Base-by-base conservation (phyloP, 2,329 filamentous ascomycete species). In the Phialophora macrospora region DNA sequence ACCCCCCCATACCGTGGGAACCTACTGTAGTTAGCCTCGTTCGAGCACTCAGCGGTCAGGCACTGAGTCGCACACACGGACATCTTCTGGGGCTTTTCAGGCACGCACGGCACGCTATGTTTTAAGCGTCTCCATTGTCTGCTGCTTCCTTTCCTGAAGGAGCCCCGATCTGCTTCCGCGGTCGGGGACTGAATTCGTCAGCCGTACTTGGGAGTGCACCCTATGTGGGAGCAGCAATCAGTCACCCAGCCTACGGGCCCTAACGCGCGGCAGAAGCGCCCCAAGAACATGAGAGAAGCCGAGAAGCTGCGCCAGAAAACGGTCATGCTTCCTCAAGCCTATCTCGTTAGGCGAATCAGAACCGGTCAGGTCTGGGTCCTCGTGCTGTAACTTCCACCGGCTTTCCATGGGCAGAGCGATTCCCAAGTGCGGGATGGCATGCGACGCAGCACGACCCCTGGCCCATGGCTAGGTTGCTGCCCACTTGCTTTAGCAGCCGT, bases 371-470 rank as follows among this genome's bases (percentile, higher is more conserved):
- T 4, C 34, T 41, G 34, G 34, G 32, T 34, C 17, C 34, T 41
- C 34, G 34, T 44, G 6, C 38, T 44, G 34, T 52, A 63, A 57
- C 54, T 63, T 63, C 61, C 61, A 63, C 54, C 52, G 22, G 51
- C 38, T 26, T 55, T 52, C 17, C 17, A 44, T 44, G 11, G 17
- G 38, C 38, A 61, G n/a, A 38, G 59, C 38, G 48, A 44, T 55
- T 52, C 49, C 59, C 48, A 34, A 46, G 46, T 54, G 28, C 24
- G 56, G 56, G 26, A 49, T 49, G 56, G 14, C 44, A 49, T 49
- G 28, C 30, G 34, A 44, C 17, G 28, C 7, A 49, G 30, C 12
- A 12, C 44, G 32, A 55, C 48, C 48, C 51, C 32, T 61, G 20
- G 26, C 41, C 56, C 56, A 30, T 59, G 56, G 52, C 56, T 59